Evolutionary conservation across 306 rosid genomes (phyloP).

Genomic region (Sindora glabra): DNA sequence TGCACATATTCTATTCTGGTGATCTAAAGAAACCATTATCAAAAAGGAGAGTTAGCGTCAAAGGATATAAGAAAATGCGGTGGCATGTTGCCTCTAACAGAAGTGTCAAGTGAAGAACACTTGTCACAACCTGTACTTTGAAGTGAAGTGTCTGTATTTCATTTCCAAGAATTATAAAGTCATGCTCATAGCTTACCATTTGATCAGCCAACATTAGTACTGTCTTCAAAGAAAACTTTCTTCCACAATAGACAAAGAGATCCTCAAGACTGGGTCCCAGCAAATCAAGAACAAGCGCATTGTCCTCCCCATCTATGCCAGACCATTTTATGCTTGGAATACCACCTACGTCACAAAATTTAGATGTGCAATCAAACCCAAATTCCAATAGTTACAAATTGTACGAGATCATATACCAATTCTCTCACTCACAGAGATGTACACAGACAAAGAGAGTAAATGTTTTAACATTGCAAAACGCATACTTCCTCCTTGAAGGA

Average conservation of each 20-base stretch:
- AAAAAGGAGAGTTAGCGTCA: background rate
- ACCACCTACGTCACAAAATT: slow-evolving; percentile 35
- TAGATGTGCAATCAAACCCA: background rate
- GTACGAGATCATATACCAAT: background rate
- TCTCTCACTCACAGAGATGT: background rate
- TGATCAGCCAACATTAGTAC: slow-evolving; percentile 59
- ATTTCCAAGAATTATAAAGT: no score
- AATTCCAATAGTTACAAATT: background rate
- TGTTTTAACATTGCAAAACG: slow-evolving; percentile 3
- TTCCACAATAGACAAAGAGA: slow-evolving; percentile 53
- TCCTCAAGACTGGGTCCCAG: slow-evolving; percentile 64
- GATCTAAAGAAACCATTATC: slow-evolving; percentile 32
- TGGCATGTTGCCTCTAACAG: no score
- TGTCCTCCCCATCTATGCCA: slow-evolving; percentile 45
- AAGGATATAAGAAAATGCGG: background rate
- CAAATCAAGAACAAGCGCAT: slow-evolving; percentile 50
- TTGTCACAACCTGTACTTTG: no score
- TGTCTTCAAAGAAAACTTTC: slow-evolving; percentile 46
- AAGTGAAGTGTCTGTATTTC: no score
- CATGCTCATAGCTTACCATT: slow-evolving; percentile 32
- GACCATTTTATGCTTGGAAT: slow-evolving; percentile 48
- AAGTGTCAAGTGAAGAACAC: no score
- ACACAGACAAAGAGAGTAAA: background rate
- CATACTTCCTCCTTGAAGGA: slow-evolving; percentile 98
- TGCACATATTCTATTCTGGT: slow-evolving; percentile 86